Evolutionary conservation across 2,329 filamentous ascomycete species (phyloP), one percentile per base, ranked within the genome.

Genomic region (Penicillium sclerotigenum): DNA sequence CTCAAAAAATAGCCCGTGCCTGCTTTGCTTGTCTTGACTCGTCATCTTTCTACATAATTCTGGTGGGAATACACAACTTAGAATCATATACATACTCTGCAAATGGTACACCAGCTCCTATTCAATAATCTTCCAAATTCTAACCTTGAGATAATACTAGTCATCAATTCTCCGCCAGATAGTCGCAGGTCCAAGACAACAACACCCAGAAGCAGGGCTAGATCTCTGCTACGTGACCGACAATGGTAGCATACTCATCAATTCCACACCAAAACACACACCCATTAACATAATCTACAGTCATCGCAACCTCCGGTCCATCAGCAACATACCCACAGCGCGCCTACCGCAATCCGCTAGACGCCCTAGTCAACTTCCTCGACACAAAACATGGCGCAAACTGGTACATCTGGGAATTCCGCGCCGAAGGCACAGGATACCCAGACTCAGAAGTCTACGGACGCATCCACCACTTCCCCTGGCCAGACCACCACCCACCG

Each of bases 351-450:
- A 99, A 96, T 70, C 93, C 93, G 0, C 86, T 96, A 47, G 88
- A 95, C 69, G 84, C 87, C 37, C 84, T 99, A 22, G 90, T 97
- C 57, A 83, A 84, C 61, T 99, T 93, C 72, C 87, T 99, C 60
- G 91, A 97, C 75, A 79, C 82, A 42, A 90, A 91, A 68, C 94
- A 99, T 75, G 87, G 83, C 28, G 77, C 85, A 26, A 79, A 94
- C 60, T 99, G 94, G 94, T 86, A 88, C 3, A 96, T 99, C 67
- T 99, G 93, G 91, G 94, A 99, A 76, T 99, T 99, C 67, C 87
- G 94, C 43, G 94, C 91, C 34, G 94, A 99, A 73, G 94, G 94
- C 5, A 97, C 94, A 0, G 94, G 94, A 1, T 99, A 99, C 68
- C 91, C 91, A 0, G 94, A 99, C 69, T 83, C 86, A 18, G 89